Evolutionary conservation across 371 early-diverging fungal genomes (phyloP), one percentile per base, ranked within the genome.

Genomic region (Chytridium lagenaria): DNA sequence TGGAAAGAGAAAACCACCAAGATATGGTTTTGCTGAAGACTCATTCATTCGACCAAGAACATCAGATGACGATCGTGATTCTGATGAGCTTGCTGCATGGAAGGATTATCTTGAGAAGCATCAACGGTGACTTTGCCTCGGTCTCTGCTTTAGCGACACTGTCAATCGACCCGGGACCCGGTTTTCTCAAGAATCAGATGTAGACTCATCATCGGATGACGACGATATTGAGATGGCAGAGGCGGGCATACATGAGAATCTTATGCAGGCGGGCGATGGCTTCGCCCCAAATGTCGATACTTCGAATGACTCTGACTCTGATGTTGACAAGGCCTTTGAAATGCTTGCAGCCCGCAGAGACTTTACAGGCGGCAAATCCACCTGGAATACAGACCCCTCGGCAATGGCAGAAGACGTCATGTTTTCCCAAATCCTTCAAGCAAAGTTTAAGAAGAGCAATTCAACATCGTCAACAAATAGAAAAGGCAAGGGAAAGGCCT

Each of bases 41-140:
- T 15, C 28, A 37, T 15, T 22, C 30, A n/a, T 34, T 2, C 66
- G 66, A 16, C 66, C 66, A 26, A 38, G 5, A 26, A 2, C 40
- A 26, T 66, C 66, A 2, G 76, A 75, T 12, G 64, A 50, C 12
- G 77, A 77, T 2, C 31, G 67, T 15, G 70, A 77, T 34, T 31
- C 31, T 15, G 77, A 72, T 12, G 72, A 71, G 33, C 68, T 73
- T 69, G 73, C 73, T 2, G 34, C 69, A 5, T 52, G 38, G n/a
- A 31, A 69, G 37, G 77, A 77, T 50, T 77, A 77, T 68, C 51
- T 77, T 12, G 70, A 77, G 31, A 77, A 77, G 64, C 73, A 22
- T 77, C 76, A 5, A 69, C 15, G 77, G 70, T 0, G 69, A 72
- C 57, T 31, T 76, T 2, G 28, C 49, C 31, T 44, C 59, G 44